Conservation (phyloP, 2,329 filamentous ascomycete genomes). For the Aspergillus intermedius region DNA sequence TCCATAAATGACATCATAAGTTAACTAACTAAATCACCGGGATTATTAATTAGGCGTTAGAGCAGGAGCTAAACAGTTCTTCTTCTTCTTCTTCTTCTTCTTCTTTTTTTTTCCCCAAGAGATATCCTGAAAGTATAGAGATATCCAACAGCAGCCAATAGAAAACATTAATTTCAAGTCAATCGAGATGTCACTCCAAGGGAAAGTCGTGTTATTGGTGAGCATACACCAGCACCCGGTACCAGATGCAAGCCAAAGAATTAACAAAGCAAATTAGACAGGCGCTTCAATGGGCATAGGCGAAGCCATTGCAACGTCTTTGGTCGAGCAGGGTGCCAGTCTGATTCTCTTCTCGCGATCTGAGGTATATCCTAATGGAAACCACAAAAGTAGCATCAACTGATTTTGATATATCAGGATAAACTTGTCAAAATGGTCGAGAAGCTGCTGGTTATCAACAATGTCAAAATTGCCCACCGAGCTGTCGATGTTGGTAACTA, state of each 20-base stretch:
- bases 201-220: not conserved
- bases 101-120: too few species aligned
- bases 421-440: constrained; percentile 5
- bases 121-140: too few species aligned
- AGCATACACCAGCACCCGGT: not conserved
- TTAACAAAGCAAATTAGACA: constrained; percentile 19
- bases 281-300: constrained; percentile 46
- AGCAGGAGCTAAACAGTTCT: not conserved
- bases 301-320: constrained; percentile 36
- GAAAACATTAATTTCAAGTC: not conserved
- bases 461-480: constrained; percentile 7
- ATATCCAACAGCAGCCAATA: not conserved
- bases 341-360: constrained; percentile 40
- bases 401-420: not conserved
- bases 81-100: too few species aligned
- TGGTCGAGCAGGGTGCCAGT: constrained; percentile 36
- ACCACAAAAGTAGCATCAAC: too few species aligned
- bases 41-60: not conserved
- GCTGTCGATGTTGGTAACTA: constrained; percentile 15
- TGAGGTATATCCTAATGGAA: constrained; percentile 11
- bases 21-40: not conserved
- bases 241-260: not conserved
- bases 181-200: not conserved
- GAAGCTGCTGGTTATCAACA: constrained; percentile 8
- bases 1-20: not conserved